Evolutionary conservation across 805 yeast species (phyloP).

Genomic region (Priceomyces melissophilus): DNA sequence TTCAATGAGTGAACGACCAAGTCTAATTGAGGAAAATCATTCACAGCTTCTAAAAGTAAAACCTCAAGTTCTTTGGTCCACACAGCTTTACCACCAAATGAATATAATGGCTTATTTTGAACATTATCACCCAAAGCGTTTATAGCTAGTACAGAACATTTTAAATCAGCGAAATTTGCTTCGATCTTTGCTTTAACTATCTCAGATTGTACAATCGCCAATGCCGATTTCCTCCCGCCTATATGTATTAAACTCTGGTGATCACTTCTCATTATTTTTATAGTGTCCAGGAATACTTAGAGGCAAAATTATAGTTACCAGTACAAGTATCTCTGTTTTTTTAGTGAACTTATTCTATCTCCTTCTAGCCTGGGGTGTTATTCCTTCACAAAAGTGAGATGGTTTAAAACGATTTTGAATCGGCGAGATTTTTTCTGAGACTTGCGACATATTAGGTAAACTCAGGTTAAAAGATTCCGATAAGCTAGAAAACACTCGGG

Average conservation of each 20-base stretch:
- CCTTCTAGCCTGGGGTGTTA: too few relatives aligned
- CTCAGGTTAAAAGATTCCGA: too few relatives aligned
- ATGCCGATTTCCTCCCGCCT: constrained; percentile 85
- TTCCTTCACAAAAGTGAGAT: too few relatives aligned
- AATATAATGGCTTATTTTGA: constrained; percentile 78
- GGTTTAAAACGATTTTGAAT: too few relatives aligned
- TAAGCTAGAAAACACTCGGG: too few relatives aligned
- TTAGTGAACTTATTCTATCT: too few relatives aligned
- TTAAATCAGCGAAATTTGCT: constrained; percentile 55
- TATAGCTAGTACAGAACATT: constrained; percentile 75
- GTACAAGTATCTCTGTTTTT: too few relatives aligned
- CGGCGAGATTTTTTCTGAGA: too few relatives aligned
- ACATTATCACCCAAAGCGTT: constrained; percentile 89
- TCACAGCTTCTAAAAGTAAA: constrained; percentile 59
- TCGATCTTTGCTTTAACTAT: constrained; percentile 62
- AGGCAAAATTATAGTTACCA: too few relatives aligned
- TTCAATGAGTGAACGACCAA: constrained; percentile 91
- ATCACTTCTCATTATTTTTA: neutral
- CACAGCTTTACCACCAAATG: constrained; percentile 92
- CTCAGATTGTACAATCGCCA: constrained; percentile 86
- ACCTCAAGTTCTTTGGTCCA: constrained; percentile 97
- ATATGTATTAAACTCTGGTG: constrained; percentile 39
- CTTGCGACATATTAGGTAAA: neutral
- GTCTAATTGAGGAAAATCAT: constrained; percentile 67
- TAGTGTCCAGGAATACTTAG: too few relatives aligned